A percentile compares a stretch with the other conserved stretches of the same genome.
phyloP scores from a whole-genome alignment of 2,329 filamentous ascomycete species.

The Chalaropsis ovoidea region DNA sequence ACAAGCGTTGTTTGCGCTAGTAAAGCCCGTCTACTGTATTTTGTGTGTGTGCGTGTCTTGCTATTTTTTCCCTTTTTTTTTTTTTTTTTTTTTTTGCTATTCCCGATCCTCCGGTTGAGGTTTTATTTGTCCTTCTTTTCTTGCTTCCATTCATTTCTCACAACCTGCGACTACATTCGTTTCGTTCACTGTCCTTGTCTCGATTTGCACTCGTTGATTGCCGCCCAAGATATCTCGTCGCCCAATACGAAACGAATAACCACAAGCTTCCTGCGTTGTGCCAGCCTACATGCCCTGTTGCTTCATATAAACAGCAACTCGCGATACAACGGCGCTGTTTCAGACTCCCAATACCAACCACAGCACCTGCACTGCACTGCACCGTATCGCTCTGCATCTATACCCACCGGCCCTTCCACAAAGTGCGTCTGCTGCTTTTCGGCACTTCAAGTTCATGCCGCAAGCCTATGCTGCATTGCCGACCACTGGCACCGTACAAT shows the following conservation, averaged over 20 bases:
- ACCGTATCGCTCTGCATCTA: conserved; percentile 2
- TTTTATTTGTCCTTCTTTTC: conserved; percentile 9
- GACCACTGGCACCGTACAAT: background rate
- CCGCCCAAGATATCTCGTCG: background rate
- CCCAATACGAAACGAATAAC: conserved; percentile 2
- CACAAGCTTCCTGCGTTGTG: conserved; percentile 10
- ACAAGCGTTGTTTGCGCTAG: too few species aligned
- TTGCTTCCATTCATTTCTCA: background rate
- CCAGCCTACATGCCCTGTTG: conserved; percentile 2
- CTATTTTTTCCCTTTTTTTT: too few species aligned
- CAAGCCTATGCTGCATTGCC: conserved; percentile 4
- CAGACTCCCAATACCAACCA: background rate
- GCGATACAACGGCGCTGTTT: conserved; percentile 12
- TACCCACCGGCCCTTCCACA: conserved; percentile 5
- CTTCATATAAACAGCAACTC: conserved; percentile 3
- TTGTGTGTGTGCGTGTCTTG: too few species aligned
- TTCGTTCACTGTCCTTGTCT: background rate
- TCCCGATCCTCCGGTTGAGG: background rate
- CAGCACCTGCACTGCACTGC: background rate
- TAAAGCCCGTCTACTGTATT: too few species aligned
- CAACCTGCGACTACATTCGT: background rate
- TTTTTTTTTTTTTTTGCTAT: background rate
- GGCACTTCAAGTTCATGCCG: background rate
- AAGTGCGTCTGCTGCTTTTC: background rate
- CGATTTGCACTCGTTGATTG: background rate